phyloP scores from a whole-genome alignment of 495 filamentous ascomycete species.

The Aspergillus avenaceus region DNA sequence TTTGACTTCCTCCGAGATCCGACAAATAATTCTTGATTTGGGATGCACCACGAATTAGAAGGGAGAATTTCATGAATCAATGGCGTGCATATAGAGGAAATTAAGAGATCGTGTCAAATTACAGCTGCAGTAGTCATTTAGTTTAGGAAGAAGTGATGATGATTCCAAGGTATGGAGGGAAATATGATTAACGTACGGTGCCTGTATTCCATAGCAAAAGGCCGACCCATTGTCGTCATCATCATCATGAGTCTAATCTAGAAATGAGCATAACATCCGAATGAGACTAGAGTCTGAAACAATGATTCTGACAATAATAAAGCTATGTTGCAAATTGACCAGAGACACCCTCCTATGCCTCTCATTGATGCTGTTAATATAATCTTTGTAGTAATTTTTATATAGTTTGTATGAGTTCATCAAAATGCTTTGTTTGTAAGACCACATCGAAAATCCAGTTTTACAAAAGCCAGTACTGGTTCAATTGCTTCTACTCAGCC shows the following conservation, averaged over 20 bases:
- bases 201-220: constrained; percentile 5
- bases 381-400: too few relatives aligned
- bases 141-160: constrained; percentile 8
- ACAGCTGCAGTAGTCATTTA: constrained; percentile 21
- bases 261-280: too few relatives aligned
- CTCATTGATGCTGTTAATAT: too few relatives aligned
- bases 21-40: not conserved
- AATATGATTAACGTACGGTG: constrained; percentile 5
- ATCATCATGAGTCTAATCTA: not conserved
- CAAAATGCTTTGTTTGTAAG: too few relatives aligned
- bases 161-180: constrained; percentile 1
- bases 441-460: constrained; percentile 10
- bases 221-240: not conserved
- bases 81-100: constrained; percentile 14
- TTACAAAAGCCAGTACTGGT: constrained; percentile 6
- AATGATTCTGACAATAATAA: not conserved
- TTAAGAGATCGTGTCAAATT: constrained; percentile 21
- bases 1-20: not conserved
- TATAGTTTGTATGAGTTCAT: too few relatives aligned
- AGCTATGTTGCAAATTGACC: not conserved
- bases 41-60: not conserved
- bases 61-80: not conserved
- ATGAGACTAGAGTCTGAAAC: not conserved
- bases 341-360: not conserved
- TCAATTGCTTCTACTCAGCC: constrained; percentile 4